Conservation (phyloP, 805 yeast species). For the Kuraishia piskuri region DNA sequence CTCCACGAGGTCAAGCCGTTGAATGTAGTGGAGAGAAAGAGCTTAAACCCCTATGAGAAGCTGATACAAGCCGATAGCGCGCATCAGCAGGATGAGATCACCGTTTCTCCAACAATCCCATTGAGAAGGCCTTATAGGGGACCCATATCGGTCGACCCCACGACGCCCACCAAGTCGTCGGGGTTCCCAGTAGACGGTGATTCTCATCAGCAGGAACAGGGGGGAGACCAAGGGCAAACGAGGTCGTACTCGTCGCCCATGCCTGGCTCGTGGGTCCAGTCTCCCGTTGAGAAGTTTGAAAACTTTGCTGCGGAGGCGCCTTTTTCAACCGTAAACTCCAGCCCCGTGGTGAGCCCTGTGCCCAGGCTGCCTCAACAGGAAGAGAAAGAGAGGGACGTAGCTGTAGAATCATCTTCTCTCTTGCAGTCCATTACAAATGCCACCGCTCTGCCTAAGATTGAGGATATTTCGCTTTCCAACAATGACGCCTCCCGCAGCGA, state of each 20-base stretch:
- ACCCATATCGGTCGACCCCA: background rate
- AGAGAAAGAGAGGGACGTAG: background rate
- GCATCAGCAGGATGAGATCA: background rate
- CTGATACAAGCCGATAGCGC: background rate
- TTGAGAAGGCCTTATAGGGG: background rate
- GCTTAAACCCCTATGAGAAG: background rate
- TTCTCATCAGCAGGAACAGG: no score
- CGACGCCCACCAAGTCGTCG: background rate
- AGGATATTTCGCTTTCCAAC: background rate
- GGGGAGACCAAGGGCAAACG: background rate
- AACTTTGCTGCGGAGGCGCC: background rate
- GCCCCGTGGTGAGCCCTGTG: background rate
- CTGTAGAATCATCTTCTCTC: background rate
- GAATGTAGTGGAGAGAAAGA: conserved; percentile 1
- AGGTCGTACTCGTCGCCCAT: background rate
- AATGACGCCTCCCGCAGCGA: background rate
- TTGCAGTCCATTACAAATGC: background rate
- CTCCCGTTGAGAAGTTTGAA: background rate
- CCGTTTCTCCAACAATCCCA: background rate
- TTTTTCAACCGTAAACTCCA: background rate
- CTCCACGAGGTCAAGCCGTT: conserved; percentile 7
- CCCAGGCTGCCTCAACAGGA: background rate
- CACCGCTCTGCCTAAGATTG: background rate
- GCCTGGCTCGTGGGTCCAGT: conserved; percentile 1
- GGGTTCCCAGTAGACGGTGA: no score